These are phyloP conservation scores for Sporothrix globosa DNA, from an alignment of 2,329 filamentous ascomycete species.

Conservation along the genomic window DNA sequence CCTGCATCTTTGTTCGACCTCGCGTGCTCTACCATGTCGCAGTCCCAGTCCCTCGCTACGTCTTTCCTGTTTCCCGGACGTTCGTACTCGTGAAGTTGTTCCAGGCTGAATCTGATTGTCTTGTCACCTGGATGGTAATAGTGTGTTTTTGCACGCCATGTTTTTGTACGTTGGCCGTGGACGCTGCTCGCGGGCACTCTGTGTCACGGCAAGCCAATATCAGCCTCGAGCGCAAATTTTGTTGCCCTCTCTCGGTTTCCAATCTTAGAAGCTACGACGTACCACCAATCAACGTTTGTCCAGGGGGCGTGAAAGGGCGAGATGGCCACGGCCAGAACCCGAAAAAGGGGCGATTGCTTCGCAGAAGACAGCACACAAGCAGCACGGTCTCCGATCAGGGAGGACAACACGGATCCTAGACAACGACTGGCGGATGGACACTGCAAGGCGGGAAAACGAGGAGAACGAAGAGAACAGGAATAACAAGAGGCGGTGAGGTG, in stretches of 20 bases:
- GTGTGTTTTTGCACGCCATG: background rate
- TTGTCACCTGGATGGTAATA: background rate
- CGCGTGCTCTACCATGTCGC: slow-evolving; percentile 13
- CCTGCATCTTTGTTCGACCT: background rate
- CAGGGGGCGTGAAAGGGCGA: background rate
- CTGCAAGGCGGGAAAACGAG: background rate
- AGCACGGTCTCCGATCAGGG: slow-evolving; percentile 17
- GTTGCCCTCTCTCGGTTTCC: background rate
- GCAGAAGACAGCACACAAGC: background rate
- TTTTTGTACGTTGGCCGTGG: background rate
- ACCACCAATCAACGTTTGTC: background rate
- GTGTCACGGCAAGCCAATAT: background rate
- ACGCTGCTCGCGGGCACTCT: no score
- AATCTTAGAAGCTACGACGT: background rate
- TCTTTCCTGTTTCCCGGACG: slow-evolving; percentile 20
- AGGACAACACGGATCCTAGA: background rate
- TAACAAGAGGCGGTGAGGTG: slow-evolving; percentile 10
- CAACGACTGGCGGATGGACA: background rate
- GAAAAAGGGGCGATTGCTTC: background rate
- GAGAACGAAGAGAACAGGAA: background rate
- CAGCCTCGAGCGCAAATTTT: background rate
- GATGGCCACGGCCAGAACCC: background rate
- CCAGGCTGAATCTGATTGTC: background rate
- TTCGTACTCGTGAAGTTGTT: background rate
- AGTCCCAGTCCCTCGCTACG: background rate